Evolutionary conservation across 2,329 filamentous ascomycete species (phyloP).

Genomic region (Trichoderma cornu-damae): DNA sequence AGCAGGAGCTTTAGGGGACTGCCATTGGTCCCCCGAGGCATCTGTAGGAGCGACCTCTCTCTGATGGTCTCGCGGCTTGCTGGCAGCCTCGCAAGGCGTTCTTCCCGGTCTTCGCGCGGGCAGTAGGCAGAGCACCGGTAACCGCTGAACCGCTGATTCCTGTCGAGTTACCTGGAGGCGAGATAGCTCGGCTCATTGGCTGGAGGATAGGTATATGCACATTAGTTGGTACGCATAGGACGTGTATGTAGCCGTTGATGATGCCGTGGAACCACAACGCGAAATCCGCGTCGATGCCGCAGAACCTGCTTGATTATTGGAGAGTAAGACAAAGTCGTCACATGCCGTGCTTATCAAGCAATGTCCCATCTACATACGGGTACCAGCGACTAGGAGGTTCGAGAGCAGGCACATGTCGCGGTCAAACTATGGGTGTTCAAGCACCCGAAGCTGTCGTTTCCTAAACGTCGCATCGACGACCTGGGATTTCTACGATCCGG

Average conservation of each 20-base stretch:
- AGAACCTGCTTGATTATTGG: background rate
- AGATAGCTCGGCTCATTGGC: no score
- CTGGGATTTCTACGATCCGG: no score
- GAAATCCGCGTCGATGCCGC: background rate
- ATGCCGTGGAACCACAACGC: background rate
- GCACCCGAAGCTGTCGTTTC: background rate
- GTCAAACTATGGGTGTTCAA: background rate
- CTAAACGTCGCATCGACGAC: no score
- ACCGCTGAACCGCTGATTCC: no score
- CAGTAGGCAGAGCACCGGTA: no score
- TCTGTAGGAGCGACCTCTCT: background rate
- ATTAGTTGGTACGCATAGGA: background rate
- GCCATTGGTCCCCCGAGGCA: background rate
- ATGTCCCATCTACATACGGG: background rate
- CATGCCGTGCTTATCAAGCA: background rate
- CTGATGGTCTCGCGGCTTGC: background rate
- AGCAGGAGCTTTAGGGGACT: background rate
- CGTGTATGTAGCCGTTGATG: no score
- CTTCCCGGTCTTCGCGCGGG: background rate
- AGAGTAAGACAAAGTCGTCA: background rate
- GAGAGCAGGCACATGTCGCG: background rate
- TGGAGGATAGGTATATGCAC: background rate
- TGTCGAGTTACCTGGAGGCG: no score
- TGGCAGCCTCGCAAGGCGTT: slow-evolving; percentile 13
- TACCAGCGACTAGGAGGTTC: no score